These are phyloP conservation scores for Fusarium algeriense DNA, from an alignment of 2,329 filamentous ascomycete species.

Conservation along the genomic window DNA sequence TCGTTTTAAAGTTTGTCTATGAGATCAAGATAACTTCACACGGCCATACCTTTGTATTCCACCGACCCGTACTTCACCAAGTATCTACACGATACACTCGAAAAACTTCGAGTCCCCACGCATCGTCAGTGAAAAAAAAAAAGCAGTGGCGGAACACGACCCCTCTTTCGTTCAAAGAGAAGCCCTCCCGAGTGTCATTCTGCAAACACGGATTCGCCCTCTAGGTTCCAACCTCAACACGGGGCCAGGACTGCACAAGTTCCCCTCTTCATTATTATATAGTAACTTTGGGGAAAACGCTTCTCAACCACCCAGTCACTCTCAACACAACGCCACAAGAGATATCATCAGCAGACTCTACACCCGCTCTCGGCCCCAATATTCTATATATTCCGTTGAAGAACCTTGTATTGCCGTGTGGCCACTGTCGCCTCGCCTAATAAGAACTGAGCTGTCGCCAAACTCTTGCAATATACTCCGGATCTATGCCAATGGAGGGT, in stretches of 20 bases:
- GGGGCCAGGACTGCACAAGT: background rate
- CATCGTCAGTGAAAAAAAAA: background rate
- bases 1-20: conserved; percentile 31
- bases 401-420: background rate
- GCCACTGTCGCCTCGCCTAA: background rate
- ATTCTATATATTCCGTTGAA: background rate
- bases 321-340: background rate
- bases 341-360: no score
- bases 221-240: background rate
- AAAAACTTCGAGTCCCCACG: conserved; percentile 25
- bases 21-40: conserved; percentile 10
- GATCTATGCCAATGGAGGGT: conserved; percentile 46
- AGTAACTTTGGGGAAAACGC: background rate
- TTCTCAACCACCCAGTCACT: background rate
- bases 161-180: conserved; percentile 16
- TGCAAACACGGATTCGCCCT: conserved; percentile 8
- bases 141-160: conserved; percentile 20
- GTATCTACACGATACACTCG: conserved; percentile 17
- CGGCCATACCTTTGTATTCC: conserved; percentile 7
- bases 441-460: background rate
- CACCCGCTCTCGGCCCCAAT: no score
- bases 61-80: conserved; percentile 6
- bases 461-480: background rate
- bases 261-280: background rate
- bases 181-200: conserved; percentile 30